Percentiles rank a stretch among this genome's conserved stretches.
Evolutionary conservation across 176 grass and related monocot species (phyloP).

Genomic region (bread wheat (Triticum aestivum)): IWGSC_CS_RefSeq_v2.1 NC_057812.1:610057834-610058333

Average conservation of each 20-base stretch:
- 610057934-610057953: neutral
- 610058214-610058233: slow-evolving; percentile 26
- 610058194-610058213: slow-evolving; percentile 36
- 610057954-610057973: neutral
- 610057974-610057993: neutral
- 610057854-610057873: slow-evolving; percentile 23
- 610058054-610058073: neutral
- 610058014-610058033: neutral
- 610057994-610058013: slow-evolving; percentile 17
- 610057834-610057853: neutral
- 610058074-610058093: slow-evolving; percentile 16
- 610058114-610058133: slow-evolving; percentile 5
- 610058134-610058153: slow-evolving; percentile 73
- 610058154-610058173: slow-evolving; percentile 56
- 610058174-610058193: slow-evolving; percentile 44
- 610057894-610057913: neutral
- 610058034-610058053: neutral
- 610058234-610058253: slow-evolving; percentile 29
- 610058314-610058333: slow-evolving; percentile 85
- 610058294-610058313: slow-evolving; percentile 58
- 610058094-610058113: neutral
- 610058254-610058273: slow-evolving; percentile 50
- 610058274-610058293: slow-evolving; percentile 56
- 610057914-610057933: neutral
- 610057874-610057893: slow-evolving; percentile 5